These are phyloP conservation scores for Platismatia glauca DNA, from an alignment of 495 filamentous ascomycete genomes.

Conservation along the genomic window DNA sequence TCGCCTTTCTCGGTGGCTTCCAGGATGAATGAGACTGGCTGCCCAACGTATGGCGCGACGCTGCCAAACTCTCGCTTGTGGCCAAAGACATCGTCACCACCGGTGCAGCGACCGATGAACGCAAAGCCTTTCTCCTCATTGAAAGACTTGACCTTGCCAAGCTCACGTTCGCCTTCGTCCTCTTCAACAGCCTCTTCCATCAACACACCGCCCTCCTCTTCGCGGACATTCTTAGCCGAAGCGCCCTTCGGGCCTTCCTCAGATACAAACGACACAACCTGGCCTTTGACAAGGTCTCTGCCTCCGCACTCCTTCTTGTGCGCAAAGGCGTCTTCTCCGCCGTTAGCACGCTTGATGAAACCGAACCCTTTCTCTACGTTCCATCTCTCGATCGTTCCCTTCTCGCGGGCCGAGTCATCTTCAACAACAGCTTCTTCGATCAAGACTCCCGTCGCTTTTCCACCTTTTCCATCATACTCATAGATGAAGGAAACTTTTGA, in stretches of 20 bases:
- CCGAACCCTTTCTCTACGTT: constrained; percentile 18
- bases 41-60: constrained; percentile 12
- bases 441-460: constrained; percentile 12
- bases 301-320: constrained; percentile 16
- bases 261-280: constrained; percentile 14
- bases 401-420: constrained; percentile 1
- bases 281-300: constrained; percentile 10
- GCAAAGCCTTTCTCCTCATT: constrained; percentile 16
- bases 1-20: constrained; percentile 15
- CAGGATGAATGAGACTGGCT: constrained; percentile 13
- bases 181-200: constrained; percentile 6
- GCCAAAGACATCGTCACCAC: constrained; percentile 10
- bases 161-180: constrained; percentile 15
- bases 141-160: constrained; percentile 18
- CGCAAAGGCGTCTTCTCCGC: constrained; percentile 13
- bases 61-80: constrained; percentile 15
- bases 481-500: constrained; percentile 16
- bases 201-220: constrained; percentile 8
- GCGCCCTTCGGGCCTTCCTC: constrained; percentile 15
- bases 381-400: constrained; percentile 15
- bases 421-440: constrained; percentile 12
- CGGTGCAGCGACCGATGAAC: constrained; percentile 13
- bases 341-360: constrained; percentile 11
- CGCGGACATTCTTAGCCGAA: constrained; percentile 11
- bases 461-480: constrained; percentile 13